Percentiles rank a stretch among this genome's conserved stretches.
phyloP scores from a whole-genome alignment of 306 rosid species.

The Psophocarpus tetragonolobus region DNA sequence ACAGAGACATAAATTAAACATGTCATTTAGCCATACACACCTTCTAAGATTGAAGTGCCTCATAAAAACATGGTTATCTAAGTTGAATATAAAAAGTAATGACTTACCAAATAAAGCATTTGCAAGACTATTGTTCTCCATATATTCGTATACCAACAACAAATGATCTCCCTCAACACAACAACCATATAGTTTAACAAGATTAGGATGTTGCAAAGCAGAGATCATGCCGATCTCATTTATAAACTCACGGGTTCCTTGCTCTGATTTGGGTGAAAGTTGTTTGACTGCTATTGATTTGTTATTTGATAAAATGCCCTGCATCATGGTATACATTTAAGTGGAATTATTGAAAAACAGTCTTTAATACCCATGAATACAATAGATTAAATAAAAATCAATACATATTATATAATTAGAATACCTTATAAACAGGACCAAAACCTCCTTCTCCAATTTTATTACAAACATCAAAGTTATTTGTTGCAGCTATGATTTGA shows the following conservation, averaged over 20 bases:
- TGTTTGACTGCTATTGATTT: conserved; percentile 52
- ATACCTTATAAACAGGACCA: conserved; percentile 62
- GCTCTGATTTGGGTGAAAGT: conserved; percentile 49
- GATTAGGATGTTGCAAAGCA: conserved; percentile 49
- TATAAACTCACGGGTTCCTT: conserved; percentile 56
- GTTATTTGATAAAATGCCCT: conserved; percentile 48
- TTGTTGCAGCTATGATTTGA: conserved; percentile 25
- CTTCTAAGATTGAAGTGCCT: not conserved
- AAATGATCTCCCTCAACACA: conserved; percentile 53
- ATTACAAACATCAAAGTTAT: conserved; percentile 15
- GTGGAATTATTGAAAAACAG: not conserved
- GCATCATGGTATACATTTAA: not conserved
- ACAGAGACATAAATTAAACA: not conserved
- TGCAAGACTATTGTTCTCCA: conserved; percentile 57
- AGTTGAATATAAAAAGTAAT: not conserved
- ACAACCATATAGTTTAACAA: conserved; percentile 54
- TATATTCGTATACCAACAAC: conserved; percentile 47
- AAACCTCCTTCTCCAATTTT: conserved; percentile 68
- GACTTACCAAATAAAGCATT: conserved; percentile 45
- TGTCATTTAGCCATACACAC: not conserved
- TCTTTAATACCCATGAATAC: not conserved
- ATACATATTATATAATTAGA: not conserved
- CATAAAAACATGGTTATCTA: not conserved
- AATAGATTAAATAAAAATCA: not conserved
- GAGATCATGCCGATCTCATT: conserved; percentile 60